These are phyloP conservation scores for Scutellaria galericulata DNA, from an alignment of 257 asterid species.

Conservation along the genomic window DNA sequence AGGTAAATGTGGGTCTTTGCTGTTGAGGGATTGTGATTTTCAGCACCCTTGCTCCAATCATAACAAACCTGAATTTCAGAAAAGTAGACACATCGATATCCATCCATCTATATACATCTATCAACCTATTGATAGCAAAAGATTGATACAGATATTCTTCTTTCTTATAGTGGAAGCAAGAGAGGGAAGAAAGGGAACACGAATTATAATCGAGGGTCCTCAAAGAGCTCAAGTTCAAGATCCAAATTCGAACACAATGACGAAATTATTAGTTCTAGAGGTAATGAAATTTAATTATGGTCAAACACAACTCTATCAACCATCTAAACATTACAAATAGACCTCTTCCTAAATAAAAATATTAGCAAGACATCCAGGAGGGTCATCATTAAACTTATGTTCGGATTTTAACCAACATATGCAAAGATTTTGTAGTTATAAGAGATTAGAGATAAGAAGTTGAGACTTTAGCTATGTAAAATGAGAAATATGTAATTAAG, in stretches of 20 bases:
- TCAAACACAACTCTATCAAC: too few species aligned
- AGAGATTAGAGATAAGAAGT: conserved; percentile 3
- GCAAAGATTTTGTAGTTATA: background rate
- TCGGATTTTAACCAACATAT: background rate
- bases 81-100: background rate
- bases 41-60: conserved; percentile 99
- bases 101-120: background rate
- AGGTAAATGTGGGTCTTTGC: conserved; percentile 74
- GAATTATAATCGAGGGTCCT: background rate
- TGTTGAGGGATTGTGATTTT: conserved; percentile 88
- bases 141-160: too few species aligned
- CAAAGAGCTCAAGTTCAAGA: too few species aligned
- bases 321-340: too few species aligned
- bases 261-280: too few species aligned
- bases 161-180: background rate
- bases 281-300: too few species aligned
- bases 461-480: background rate
- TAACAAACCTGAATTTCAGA: conserved; percentile 66
- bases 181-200: background rate
- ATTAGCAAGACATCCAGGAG: too few species aligned
- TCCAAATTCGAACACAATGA: too few species aligned
- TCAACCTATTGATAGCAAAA: too few species aligned
- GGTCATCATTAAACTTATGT: too few species aligned
- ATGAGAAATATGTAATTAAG: background rate
- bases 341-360: too few species aligned